phyloP scores from a whole-genome alignment of 192 early-diverging fungal species.

The Umbelopsis sp. region DNA sequence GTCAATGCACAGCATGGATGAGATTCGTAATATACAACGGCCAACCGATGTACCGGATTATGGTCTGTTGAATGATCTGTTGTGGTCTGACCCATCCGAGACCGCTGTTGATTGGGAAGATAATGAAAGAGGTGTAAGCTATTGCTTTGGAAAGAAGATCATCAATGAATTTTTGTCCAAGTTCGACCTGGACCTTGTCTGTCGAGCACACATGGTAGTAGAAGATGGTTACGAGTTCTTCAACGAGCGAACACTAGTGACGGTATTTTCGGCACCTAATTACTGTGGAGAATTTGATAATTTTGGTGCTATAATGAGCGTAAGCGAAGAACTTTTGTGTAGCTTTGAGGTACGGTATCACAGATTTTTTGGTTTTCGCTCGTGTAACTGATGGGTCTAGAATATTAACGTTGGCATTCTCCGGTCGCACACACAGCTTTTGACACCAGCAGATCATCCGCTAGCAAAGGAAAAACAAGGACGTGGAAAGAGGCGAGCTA shows the following conservation, averaged over 20 bases:
- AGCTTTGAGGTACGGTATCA: constrained; percentile 68
- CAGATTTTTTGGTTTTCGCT: neutral
- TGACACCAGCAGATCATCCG: constrained; percentile 41
- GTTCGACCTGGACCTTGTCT: constrained; percentile 96
- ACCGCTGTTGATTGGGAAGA: constrained; percentile 85
- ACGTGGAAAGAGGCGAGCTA: constrained; percentile 19
- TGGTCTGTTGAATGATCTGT: constrained; percentile 87
- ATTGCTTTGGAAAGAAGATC: constrained; percentile 87
- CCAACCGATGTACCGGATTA: constrained; percentile 92
- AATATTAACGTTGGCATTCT: too few species aligned
- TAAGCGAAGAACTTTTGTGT: constrained; percentile 81
- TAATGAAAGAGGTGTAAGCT: constrained; percentile 94
- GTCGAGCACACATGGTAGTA: constrained; percentile 96
- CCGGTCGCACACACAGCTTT: constrained; percentile 21
- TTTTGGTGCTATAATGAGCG: constrained; percentile 86
- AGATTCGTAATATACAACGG: constrained; percentile 77
- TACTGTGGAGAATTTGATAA: constrained; percentile 94
- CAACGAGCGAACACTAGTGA: constrained; percentile 92
- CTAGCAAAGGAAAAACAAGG: constrained; percentile 28
- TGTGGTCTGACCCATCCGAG: constrained; percentile 93
- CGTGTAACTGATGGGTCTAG: too few species aligned
- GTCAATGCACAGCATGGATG: constrained; percentile 77
- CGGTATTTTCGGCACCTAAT: constrained; percentile 93
- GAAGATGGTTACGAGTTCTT: constrained; percentile 99
- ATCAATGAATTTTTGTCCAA: constrained; percentile 86